Base-by-base conservation (phyloP, 2,329 filamentous ascomycete species). In the Aspergillus pseudoterreus region DNA sequence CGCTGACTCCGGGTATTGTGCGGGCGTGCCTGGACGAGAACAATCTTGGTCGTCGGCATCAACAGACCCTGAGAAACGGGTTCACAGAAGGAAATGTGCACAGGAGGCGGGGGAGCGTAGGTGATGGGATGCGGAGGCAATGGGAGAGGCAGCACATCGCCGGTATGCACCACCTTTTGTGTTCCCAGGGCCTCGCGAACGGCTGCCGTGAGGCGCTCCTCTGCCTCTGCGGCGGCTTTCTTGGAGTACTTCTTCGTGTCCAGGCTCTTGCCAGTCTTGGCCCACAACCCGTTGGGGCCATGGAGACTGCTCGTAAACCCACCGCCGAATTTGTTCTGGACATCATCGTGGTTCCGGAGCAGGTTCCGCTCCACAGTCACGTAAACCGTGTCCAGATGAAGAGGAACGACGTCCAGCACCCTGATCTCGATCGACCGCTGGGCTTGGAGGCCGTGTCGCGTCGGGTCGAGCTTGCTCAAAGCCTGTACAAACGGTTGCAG, bases 71-170 rank as follows among this genome's bases (percentile, higher is more conserved):
- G 94, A 5, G 89, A 84, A 14, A 97, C 91, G 8, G 94, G 94
- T 68, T 99, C 94, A 67, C 92, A 97, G n/a, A 95, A 83, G 44
- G 89, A 85, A 54, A 97, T 88, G 71, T 87, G 91, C 39, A 90
- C 94, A 0, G 92, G 90, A 39, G 90, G 89, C 12, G 90, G 83
- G 21, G 89, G 84, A 15, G 88, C 83, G 71, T 96, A 90, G 8
- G 91, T 95, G 57, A 95, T 86, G 11, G 91, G 87, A 70, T 96
- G 91, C 2, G 90, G 73, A 5, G 81, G 78, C n/a, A 85, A 83
- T 8, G 88, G 83, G 24, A 97, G 77, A 11, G 90, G 88, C 38
- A 99, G 75, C 9, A 92, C 71, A 69, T 97, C 92, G 17, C 91
- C 91, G 0, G 84, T 80, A 63, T 96, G 94, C 11, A 97, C 83